phyloP scores from a whole-genome alignment of 805 yeast species.

The Ogataea nitratoaversa region DNA sequence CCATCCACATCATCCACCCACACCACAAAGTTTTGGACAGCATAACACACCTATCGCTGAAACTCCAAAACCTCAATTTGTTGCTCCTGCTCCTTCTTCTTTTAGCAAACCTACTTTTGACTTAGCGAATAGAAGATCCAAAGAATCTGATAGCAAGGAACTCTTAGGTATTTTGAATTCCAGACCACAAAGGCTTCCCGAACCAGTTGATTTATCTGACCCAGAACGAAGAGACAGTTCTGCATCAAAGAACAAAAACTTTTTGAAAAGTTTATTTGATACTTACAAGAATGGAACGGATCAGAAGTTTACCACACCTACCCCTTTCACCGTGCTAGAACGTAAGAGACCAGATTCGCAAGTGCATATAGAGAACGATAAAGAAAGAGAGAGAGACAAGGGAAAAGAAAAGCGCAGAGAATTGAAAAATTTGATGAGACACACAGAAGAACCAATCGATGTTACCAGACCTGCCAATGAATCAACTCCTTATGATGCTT shows the following conservation, averaged over 20 bases:
- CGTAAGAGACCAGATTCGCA: constrained; percentile 9
- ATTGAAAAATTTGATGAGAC: not conserved
- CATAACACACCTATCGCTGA: constrained; percentile 7
- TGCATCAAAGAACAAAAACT: constrained; percentile 9
- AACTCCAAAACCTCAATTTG: constrained; percentile 9
- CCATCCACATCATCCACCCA: constrained; percentile 10
- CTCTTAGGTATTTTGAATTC: constrained; percentile 27
- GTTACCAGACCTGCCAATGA: constrained; percentile 15
- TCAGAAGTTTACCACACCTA: not conserved
- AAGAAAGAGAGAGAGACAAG: too few relatives aligned
- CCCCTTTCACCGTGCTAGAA: constrained; percentile 11
- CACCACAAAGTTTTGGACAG: constrained; percentile 6
- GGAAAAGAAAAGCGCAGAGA: not conserved
- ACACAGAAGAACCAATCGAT: constrained; percentile 1
- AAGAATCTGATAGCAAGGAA: constrained; percentile 30
- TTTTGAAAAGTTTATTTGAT: constrained; percentile 18
- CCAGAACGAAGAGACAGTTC: constrained; percentile 1
- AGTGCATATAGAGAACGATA: too few relatives aligned
- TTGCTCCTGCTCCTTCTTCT: constrained; percentile 30
- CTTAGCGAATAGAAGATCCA: constrained; percentile 25
- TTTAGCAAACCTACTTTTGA: constrained; percentile 31
- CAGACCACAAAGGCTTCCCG: constrained; percentile 4
- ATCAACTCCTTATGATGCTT: constrained; percentile 2
- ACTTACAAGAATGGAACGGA: constrained; percentile 7
- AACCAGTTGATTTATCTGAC: not conserved